Evolutionary conservation across 2,329 filamentous ascomycete species (phyloP), one percentile per base, ranked within the genome.

Genomic region (Cryoendolithus antarcticus): DNA sequence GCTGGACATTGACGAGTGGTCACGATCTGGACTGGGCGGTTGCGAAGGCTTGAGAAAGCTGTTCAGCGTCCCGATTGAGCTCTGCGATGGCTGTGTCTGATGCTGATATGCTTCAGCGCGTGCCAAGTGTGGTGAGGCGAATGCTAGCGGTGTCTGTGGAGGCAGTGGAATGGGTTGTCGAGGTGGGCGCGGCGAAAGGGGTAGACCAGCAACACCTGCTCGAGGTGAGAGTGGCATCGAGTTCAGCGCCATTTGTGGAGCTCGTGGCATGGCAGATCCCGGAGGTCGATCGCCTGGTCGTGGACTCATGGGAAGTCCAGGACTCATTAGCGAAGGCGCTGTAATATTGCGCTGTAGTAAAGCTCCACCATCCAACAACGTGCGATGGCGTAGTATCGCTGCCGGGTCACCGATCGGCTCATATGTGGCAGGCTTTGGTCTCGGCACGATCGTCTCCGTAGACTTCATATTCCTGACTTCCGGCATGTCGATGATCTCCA

Each of bases 81-180:
- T 34, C 43, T 46, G 45, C 29, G 48, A 48, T 9, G 39, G 35
- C 35, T 50, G 46, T 9, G 42, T 39, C 32, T 57, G 51, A 15
- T 52, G 48, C 19, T 58, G 51, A 40, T 58, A 57, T 19, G 52
- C 49, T 42, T 64, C 60, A 30, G 58, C 53, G 39, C 65, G 55
- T 32, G 58, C 54, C 37, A 61, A 56, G 45, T 60, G 62, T 40
- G 69, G 64, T n/a, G 71, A 70, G 24, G 71, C 68, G n/a, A 75
- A 74, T 11, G 75, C 71, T 38, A 79, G 68, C 8, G 80, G 74
- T 0, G 81, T 80, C 42, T 78, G 78, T 13, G 78, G 77, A 11
- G 82, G 80, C 28, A 86, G 62, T 3, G 82, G 81, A 34, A 84
- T 80, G 2, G 81, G 74, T 48, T 84, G 77, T 49, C 82, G 77